phyloP scores from a whole-genome alignment of 768 basidiomycete genomes.

The Tylopilus balloui region DNA sequence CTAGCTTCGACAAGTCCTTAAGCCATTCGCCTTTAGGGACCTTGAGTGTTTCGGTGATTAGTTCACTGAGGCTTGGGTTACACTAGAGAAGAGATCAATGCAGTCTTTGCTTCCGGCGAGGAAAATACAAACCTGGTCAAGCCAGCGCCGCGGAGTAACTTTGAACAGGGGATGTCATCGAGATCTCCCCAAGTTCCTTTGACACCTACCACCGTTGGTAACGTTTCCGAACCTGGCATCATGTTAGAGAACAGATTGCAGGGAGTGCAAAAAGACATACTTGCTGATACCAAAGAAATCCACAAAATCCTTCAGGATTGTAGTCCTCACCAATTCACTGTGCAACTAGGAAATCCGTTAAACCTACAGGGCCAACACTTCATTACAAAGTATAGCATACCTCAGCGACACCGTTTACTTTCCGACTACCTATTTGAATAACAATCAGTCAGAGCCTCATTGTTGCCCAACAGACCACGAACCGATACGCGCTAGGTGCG shows the following conservation, averaged over 20 bases:
- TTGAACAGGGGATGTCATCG: background rate
- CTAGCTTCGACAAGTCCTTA: slow-evolving; percentile 74
- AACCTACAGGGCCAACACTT: background rate
- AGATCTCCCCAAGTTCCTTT: background rate
- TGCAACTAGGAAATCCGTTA: slow-evolving; percentile 53
- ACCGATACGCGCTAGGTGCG: slow-evolving; percentile 85
- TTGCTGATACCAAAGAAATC: slow-evolving; percentile 88
- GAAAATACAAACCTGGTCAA: slow-evolving; percentile 56
- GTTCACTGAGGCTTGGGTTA: slow-evolving; percentile 81
- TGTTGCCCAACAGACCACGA: slow-evolving; percentile 4
- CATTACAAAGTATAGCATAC: slow-evolving; percentile 34
- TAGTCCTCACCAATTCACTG: slow-evolving; percentile 80
- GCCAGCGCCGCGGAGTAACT: slow-evolving; percentile 93
- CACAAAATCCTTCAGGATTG: slow-evolving; percentile 88
- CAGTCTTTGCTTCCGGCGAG: background rate
- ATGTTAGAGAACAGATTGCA: slow-evolving; percentile 12
- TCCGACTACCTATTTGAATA: slow-evolving; percentile 53
- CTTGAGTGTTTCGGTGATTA: slow-evolving; percentile 81
- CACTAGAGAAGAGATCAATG: slow-evolving; percentile 40
- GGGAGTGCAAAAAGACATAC: slow-evolving; percentile 25
- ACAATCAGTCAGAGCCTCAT: background rate
- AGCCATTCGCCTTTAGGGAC: slow-evolving; percentile 77
- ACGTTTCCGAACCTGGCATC: slow-evolving; percentile 70
- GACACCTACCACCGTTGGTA: slow-evolving; percentile 81
- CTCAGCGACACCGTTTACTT: slow-evolving; percentile 96